Conservation (phyloP, 1,284 basidiomycete genomes). For the Dichomitus squalens region DNA sequence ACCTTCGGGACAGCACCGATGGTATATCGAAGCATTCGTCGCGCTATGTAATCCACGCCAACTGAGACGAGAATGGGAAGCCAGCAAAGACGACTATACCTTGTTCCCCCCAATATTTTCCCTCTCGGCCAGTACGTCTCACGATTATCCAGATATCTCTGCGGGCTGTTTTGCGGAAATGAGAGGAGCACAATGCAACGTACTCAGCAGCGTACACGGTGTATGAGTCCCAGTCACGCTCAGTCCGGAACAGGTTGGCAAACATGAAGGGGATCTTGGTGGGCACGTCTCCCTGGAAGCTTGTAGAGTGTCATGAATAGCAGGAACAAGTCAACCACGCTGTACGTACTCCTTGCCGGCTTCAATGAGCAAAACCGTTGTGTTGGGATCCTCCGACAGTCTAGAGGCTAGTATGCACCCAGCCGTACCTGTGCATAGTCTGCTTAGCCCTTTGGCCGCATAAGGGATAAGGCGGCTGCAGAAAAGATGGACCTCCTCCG, state of each 20-base stretch:
- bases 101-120: slow-evolving; percentile 23
- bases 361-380: slow-evolving; percentile 6
- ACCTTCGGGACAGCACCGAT: slow-evolving; percentile 25
- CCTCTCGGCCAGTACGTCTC: slow-evolving; percentile 20
- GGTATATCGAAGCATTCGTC: slow-evolving; percentile 23
- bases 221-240: background rate
- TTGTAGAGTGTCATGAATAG: background rate
- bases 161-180: slow-evolving; percentile 14
- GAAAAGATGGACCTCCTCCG: background rate
- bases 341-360: background rate
- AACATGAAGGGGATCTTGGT: background rate
- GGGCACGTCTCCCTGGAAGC: background rate
- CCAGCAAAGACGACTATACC: slow-evolving; percentile 3
- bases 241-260: background rate
- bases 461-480: too few species aligned
- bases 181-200: too few species aligned
- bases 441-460: too few species aligned
- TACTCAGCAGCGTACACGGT: background rate
- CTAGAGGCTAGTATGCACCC: slow-evolving; percentile 11
- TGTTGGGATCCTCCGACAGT: slow-evolving; percentile 4
- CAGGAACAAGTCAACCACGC: too few species aligned
- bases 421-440: slow-evolving; percentile 3
- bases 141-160: slow-evolving; percentile 13
- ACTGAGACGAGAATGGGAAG: background rate
- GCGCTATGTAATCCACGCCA: slow-evolving; percentile 8